Evolutionary conservation across 2,329 filamentous ascomycete genomes (phyloP).

Genomic region (Emmonsiellopsis sp.): DNA sequence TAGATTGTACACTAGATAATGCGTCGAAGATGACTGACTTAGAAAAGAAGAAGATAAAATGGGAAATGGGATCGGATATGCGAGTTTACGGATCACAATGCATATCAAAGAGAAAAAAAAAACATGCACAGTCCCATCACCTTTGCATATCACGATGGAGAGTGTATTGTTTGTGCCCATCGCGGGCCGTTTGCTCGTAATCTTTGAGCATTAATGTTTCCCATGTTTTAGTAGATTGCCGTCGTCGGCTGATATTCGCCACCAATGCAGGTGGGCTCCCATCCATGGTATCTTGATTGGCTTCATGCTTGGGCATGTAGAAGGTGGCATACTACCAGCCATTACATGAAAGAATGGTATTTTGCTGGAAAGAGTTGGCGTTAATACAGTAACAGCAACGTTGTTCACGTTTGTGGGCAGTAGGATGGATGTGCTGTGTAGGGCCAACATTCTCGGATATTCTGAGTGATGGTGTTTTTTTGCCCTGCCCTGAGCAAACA

Average conservation of each 20-base stretch:
- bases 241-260: neutral
- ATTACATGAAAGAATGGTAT: constrained; percentile 38
- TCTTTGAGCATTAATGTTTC: constrained; percentile 41
- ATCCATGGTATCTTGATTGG: neutral
- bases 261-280: neutral
- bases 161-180: constrained; percentile 49
- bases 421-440: too few species aligned
- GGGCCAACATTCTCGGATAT: too few species aligned
- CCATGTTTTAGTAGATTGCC: constrained; percentile 23
- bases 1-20: neutral
- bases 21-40: neutral
- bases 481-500: too few species aligned
- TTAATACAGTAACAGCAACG: constrained; percentile 24
- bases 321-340: constrained; percentile 44
- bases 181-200: constrained; percentile 42
- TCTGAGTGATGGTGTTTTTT: too few species aligned
- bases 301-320: constrained; percentile 21
- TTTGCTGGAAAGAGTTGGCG: constrained; percentile 43
- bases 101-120: constrained; percentile 46
- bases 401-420: too few species aligned
- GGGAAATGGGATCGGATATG: neutral
- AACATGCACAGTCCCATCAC: constrained; percentile 46
- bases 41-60: too few species aligned
- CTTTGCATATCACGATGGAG: constrained; percentile 42
- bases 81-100: constrained; percentile 34